These are phyloP conservation scores for Prinsepia uniflora DNA, from an alignment of 306 rosid species.

Conservation along the genomic window DNA sequence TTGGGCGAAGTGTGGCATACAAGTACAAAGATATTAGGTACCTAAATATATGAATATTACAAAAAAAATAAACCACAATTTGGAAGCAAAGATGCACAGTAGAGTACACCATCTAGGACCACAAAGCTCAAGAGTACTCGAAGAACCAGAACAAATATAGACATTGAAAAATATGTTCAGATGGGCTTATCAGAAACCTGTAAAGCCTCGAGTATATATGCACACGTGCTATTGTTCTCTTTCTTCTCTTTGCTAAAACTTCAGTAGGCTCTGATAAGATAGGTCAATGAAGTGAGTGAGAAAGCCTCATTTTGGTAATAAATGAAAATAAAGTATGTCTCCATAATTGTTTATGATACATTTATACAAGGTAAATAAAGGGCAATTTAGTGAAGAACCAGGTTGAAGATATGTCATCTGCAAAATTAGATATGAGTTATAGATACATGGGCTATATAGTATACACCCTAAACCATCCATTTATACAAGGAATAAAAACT, in stretches of 20 bases:
- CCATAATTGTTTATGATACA: neutral
- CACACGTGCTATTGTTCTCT: constrained; percentile 85
- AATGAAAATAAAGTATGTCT: constrained; percentile 3
- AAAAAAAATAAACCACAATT: neutral
- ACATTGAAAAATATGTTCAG: constrained; percentile 10
- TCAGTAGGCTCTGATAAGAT: constrained; percentile 82
- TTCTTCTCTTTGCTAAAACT: constrained; percentile 83
- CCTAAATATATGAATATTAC: neutral
- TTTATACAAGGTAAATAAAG: too few relatives aligned
- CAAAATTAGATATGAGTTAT: too few relatives aligned
- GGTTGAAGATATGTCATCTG: too few relatives aligned
- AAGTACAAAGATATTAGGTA: neutral
- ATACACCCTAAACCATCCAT: too few relatives aligned
- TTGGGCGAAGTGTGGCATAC: too few relatives aligned
- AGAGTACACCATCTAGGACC: neutral
- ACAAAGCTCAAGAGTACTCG: neutral
- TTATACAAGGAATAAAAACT: too few relatives aligned
- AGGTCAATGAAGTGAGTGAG: constrained; percentile 38
- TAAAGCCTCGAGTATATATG: constrained; percentile 65
- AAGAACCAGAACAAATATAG: constrained; percentile 13
- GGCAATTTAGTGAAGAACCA: too few relatives aligned
- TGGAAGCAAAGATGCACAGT: neutral
- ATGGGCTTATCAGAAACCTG: constrained; percentile 40
- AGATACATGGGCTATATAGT: too few relatives aligned
- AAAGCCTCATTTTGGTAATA: constrained; percentile 16